Conservation (phyloP, 2,329 filamentous ascomycete species). For the Penicillium sp. region DNA sequence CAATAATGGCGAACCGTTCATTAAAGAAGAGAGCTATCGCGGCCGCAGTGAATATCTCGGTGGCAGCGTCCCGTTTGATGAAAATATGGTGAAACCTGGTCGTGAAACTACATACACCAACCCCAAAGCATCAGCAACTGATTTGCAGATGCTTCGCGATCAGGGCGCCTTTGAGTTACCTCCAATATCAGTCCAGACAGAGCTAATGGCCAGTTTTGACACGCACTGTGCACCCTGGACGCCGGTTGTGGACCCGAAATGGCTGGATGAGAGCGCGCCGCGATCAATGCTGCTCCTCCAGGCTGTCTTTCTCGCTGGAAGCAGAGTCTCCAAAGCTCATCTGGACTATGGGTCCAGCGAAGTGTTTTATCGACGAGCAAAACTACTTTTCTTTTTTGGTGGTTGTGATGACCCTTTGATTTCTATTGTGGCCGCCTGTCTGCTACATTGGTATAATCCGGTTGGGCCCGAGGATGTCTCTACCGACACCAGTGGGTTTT, state of each 20-base stretch:
- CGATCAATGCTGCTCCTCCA: conserved; percentile 26
- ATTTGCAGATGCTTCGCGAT: conserved; percentile 20
- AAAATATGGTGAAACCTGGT: conserved; percentile 24
- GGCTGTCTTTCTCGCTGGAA: conserved; percentile 37
- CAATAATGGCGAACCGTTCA: conserved; percentile 14
- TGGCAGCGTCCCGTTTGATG: conserved; percentile 22
- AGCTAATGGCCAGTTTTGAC: conserved; percentile 35
- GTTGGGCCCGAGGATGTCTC: conserved; percentile 36
- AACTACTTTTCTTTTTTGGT: conserved; percentile 30
- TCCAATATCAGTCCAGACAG: conserved; percentile 25
- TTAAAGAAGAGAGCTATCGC: conserved; percentile 24
- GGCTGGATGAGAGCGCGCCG: conserved; percentile 28
- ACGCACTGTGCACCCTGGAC: conserved; percentile 37
- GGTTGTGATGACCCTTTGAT: conserved; percentile 33
- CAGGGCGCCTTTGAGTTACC: conserved; percentile 22
- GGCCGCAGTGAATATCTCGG: conserved; percentile 22
- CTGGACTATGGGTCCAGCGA: conserved; percentile 26
- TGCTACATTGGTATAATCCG: conserved; percentile 40
- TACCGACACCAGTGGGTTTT: conserved; percentile 37
- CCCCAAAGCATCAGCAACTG: conserved; percentile 15
- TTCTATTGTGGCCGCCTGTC: conserved; percentile 32
- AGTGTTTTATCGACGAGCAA: conserved; percentile 27
- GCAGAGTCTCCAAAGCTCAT: conserved; percentile 29
- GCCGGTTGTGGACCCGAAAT: conserved; percentile 35
- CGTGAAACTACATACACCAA: conserved; percentile 19